These are phyloP conservation scores for Fragilariopsis cylindrus DNA, from an alignment of 108 stramenopile species.

Conservation along the genomic window DNA sequence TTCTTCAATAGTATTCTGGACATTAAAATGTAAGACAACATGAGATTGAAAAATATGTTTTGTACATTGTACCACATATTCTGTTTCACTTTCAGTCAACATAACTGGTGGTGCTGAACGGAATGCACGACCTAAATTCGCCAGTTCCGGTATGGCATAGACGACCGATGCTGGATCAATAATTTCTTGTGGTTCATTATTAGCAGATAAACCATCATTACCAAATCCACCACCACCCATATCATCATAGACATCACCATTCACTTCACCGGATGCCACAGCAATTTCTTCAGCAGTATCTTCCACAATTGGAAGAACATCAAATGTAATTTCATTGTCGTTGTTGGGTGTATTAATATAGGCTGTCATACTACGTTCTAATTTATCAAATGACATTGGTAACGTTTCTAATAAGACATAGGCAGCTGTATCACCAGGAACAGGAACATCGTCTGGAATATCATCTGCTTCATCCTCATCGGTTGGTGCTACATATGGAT, in stretches of 20 bases:
- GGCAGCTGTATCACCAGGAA: constrained; percentile 53
- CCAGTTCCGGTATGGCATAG: constrained; percentile 87
- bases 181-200: constrained; percentile 40
- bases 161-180: constrained; percentile 78
- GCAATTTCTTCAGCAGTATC: constrained; percentile 50
- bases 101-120: constrained; percentile 60
- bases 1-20: constrained; percentile 94
- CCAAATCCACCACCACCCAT: constrained; percentile 17
- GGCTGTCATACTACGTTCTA: constrained; percentile 80
- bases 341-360: constrained; percentile 69
- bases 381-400: constrained; percentile 82
- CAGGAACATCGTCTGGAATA: constrained; percentile 57
- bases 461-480: constrained; percentile 56
- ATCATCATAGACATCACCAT: constrained; percentile 22
- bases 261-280: constrained; percentile 18
- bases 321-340: constrained; percentile 65
- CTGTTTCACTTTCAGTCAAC: constrained; percentile 88
- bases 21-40: constrained; percentile 90
- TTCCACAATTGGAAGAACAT: constrained; percentile 78
- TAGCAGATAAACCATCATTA: no score
- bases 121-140: constrained; percentile 81
- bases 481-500: constrained; percentile 60
- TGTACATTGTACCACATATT: constrained; percentile 86
- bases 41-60: constrained; percentile 91
- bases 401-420: constrained; percentile 74